Percentiles rank a stretch among this genome's conserved stretches.
These are phyloP conservation scores for Mycena crocata DNA, from an alignment of 768 basidiomycete species.

Conservation along the genomic window DNA sequence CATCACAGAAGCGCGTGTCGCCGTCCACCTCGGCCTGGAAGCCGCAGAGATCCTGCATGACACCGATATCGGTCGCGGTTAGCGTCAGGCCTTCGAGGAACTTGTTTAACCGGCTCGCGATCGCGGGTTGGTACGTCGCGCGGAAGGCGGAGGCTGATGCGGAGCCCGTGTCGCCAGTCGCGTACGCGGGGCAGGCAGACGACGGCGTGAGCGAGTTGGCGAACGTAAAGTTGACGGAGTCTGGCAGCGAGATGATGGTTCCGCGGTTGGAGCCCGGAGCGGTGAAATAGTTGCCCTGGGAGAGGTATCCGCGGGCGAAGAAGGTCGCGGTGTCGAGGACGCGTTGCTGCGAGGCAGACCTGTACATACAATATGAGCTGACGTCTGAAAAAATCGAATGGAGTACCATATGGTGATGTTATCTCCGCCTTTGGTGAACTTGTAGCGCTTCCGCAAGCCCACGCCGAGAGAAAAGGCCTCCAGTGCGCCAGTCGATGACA, in stretches of 20 bases:
- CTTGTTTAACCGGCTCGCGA: slow-evolving; percentile 50
- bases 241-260: slow-evolving; percentile 49
- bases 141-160: slow-evolving; percentile 44
- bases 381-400: neutral
- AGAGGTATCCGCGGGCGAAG: slow-evolving; percentile 55
- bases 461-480: slow-evolving; percentile 57
- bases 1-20: slow-evolving; percentile 53
- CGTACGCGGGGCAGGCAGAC: slow-evolving; percentile 51
- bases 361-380: slow-evolving; percentile 27
- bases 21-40: slow-evolving; percentile 52
- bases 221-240: slow-evolving; percentile 55
- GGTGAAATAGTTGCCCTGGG: slow-evolving; percentile 53
- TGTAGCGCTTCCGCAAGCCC: slow-evolving; percentile 51
- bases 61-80: slow-evolving; percentile 49
- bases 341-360: slow-evolving; percentile 57
- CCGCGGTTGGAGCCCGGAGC: slow-evolving; percentile 47
- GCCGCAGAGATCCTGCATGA: slow-evolving; percentile 59
- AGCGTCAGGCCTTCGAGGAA: slow-evolving; percentile 50
- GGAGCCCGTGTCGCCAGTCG: slow-evolving; percentile 44
- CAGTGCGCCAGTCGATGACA: slow-evolving; percentile 51
- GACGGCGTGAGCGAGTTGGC: slow-evolving; percentile 58
- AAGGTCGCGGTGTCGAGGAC: slow-evolving; percentile 54
- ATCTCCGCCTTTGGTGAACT: slow-evolving; percentile 51
- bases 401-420: slow-evolving; percentile 57
- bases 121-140: slow-evolving; percentile 44